These are phyloP conservation scores for Gnaphalium uliginosum DNA, from an alignment of 129 eudicot genomes.

Conservation along the genomic window DNA sequence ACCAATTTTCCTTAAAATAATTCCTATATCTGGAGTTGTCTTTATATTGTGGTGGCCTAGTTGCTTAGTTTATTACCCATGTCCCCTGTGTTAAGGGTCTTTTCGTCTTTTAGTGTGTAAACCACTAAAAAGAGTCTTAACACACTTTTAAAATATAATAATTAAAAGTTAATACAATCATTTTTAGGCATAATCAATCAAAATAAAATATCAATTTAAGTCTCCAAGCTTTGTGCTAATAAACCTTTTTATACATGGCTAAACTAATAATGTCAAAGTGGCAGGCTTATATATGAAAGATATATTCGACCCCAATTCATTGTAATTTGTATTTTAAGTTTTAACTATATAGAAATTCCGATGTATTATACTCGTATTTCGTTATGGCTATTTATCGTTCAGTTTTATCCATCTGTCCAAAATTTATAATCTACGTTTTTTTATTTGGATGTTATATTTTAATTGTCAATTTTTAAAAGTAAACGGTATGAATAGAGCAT, in stretches of 20 bases:
- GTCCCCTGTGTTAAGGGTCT: constrained; percentile 22
- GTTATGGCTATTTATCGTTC: no score
- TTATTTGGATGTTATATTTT: no score
- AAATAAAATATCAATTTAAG: not conserved
- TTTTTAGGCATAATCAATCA: not conserved
- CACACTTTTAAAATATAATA: not conserved
- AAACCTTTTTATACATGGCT: not conserved
- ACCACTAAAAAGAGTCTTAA: constrained; percentile 15
- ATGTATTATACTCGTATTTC: no score
- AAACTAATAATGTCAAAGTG: not conserved
- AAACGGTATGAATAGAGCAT: no score
- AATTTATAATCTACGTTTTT: no score
- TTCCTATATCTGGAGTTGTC: constrained; percentile 15
- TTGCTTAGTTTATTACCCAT: constrained; percentile 17
- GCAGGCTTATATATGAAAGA: not conserved
- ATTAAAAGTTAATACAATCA: not conserved
- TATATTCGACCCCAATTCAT: not conserved
- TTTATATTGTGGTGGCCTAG: constrained; percentile 15
- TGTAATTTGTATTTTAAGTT: not conserved
- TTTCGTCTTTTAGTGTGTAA: constrained; percentile 18
- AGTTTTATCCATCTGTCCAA: no score
- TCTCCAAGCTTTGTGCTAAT: not conserved
- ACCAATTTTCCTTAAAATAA: constrained; percentile 10
- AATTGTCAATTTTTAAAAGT: no score
- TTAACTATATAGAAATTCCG: not conserved